Evolutionary conservation across 164 flowering plant genomes (phyloP).

Genomic region (Dillenia turbinata): DNA sequence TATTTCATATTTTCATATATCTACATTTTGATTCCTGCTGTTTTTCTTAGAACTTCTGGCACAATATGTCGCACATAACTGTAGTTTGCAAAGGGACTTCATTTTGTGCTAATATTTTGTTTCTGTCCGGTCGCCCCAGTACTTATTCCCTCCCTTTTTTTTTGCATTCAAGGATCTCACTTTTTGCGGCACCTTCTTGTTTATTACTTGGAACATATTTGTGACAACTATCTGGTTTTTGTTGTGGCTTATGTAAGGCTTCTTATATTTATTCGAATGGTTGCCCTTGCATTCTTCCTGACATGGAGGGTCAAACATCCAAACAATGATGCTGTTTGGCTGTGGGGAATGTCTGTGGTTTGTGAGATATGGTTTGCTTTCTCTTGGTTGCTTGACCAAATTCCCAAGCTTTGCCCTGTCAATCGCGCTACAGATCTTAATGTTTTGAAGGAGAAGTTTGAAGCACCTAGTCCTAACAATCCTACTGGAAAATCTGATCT

Average conservation of each 20-base stretch:
- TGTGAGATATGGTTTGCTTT: slow-evolving; percentile 90
- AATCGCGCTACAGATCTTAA: slow-evolving; percentile 77
- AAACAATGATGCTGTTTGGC: slow-evolving; percentile 76
- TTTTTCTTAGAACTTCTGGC: no score
- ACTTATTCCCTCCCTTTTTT: neutral
- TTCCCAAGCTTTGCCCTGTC: slow-evolving; percentile 79
- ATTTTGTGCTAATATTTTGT: no score
- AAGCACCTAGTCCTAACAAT: slow-evolving; percentile 45
- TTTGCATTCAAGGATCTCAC: neutral
- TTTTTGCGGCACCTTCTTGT: neutral
- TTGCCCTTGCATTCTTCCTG: slow-evolving; percentile 54
- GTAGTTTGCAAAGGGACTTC: no score
- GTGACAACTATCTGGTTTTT: neutral
- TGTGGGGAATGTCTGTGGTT: slow-evolving; percentile 82
- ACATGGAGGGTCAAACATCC: slow-evolving; percentile 67
- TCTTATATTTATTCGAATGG: slow-evolving; percentile 48
- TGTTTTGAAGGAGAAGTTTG: slow-evolving; percentile 77
- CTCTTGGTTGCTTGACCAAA: slow-evolving; percentile 84
- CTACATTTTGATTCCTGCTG: no score
- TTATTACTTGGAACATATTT: neutral
- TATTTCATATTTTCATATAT: neutral
- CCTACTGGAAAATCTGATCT: slow-evolving; percentile 82
- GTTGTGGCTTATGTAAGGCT: slow-evolving; percentile 37
- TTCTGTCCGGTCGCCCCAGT: no score
- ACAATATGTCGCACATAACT: no score